Evolutionary conservation across 2,329 filamentous ascomycete species (phyloP), one percentile per base, ranked within the genome.

Genomic region (Lecanicillium sp.): DNA sequence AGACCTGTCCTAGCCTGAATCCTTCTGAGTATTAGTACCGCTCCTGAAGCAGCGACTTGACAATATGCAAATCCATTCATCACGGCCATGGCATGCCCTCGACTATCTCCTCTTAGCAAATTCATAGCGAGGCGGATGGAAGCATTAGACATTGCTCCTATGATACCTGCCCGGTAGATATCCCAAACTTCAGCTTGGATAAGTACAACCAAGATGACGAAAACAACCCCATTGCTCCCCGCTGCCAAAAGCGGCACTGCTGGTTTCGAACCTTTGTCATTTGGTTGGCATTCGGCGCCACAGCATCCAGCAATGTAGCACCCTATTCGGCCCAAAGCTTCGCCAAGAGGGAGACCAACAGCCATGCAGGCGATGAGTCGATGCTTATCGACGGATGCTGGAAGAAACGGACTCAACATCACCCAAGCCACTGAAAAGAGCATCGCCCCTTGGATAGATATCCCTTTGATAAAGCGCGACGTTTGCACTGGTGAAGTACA

Each of bases 281-380:
- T 19, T 17, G 36, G 22, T 9, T 12, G 15, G 6, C 32, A 28
- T 17, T 13, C 12, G 4, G 41, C 22, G 18, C 36, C 29, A 12
- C 41, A 43, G 25, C 41, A 43, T 16, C 41, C 41, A 9, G 31
- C 41, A 40, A 40, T 33, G 15, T 36, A 40, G 33, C 41, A 43
- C 12, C 41, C 41, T 12, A 40, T 15, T 4, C 41, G 41, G 9
- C 41, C 41, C 19, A 43, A 11, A 4, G 33, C 41, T 33, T 43
- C 41, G 11, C 41, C 41, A 4, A 40, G 9, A 2, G 33, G 29
- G 4, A 43, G 33, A 15, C 41, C 40, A 13, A 43, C 18, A 11
- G 19, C 33, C 6, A 20, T 19, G 9, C 29, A 28, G 15, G 31
- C 16, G 11, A 43, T 19, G 5, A 43, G 29, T 2, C 36, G n/a